Conservation (phyloP, 345 rosid genomes). For the Corchorus olitorius region DNA sequence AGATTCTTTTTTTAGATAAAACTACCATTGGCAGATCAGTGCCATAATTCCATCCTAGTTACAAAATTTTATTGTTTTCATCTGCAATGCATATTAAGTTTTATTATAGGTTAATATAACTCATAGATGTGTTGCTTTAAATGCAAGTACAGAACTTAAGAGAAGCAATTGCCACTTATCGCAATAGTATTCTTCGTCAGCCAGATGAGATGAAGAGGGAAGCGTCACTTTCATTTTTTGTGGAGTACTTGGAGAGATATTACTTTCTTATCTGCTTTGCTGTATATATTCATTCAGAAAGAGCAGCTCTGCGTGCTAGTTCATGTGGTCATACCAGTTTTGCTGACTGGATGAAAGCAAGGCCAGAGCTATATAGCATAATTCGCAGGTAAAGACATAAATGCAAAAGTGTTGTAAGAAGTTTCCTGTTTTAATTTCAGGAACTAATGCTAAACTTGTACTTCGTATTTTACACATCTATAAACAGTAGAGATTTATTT, state of each 20-base stretch:
- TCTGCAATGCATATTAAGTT: slow-evolving; percentile 8
- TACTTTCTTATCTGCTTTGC: slow-evolving; percentile 98
- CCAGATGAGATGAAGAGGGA: slow-evolving; percentile 99
- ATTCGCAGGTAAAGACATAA: slow-evolving; percentile 70
- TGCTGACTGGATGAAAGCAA: slow-evolving; percentile 98
- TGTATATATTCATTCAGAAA: slow-evolving; percentile 93
- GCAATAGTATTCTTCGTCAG: slow-evolving; percentile 86
- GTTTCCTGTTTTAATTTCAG: slow-evolving; percentile 13
- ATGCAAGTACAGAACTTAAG: slow-evolving; percentile 73
- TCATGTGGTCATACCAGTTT: slow-evolving; percentile 75
- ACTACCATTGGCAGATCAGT: not conserved
- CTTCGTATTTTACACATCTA: not conserved
- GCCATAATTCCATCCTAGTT: not conserved
- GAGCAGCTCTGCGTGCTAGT: slow-evolving; percentile 76
- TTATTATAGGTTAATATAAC: not conserved
- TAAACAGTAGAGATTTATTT: not conserved
- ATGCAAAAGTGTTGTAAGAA: not conserved
- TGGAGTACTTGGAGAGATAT: slow-evolving; percentile 98
- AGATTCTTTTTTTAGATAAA: not conserved
- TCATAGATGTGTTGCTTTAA: slow-evolving; percentile 26
- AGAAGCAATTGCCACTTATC: slow-evolving; percentile 91
- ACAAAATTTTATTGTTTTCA: not conserved
- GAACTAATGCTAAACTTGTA: not conserved
- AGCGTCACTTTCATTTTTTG: slow-evolving; percentile 88
- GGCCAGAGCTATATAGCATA: slow-evolving; percentile 96